Conservation (phyloP, 345 rosid species). For the Euphorbia pulcherrima region DNA sequence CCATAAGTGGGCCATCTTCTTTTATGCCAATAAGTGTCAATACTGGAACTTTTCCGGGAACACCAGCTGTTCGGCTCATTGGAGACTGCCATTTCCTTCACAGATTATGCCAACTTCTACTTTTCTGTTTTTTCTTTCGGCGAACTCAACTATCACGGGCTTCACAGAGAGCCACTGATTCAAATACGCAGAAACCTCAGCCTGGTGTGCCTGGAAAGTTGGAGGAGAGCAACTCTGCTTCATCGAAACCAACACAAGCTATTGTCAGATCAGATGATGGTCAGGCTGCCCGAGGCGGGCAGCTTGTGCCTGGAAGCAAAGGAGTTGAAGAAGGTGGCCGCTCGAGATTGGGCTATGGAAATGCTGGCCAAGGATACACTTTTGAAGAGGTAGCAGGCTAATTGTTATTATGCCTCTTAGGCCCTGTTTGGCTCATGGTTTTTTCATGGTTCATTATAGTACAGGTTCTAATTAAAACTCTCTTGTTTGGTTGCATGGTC, state of each 20-base stretch:
- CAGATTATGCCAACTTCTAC: conserved; percentile 91
- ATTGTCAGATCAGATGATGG: conserved; percentile 65
- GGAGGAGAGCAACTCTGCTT: conserved; percentile 67
- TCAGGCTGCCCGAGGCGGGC: conserved; percentile 63
- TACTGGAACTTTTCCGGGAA: conserved; percentile 99
- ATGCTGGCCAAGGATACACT: conserved; percentile 99
- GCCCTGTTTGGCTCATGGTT: too few relatives aligned
- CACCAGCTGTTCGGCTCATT: conserved; percentile 98
- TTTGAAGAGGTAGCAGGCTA: conserved; percentile 84
- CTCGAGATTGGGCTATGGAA: conserved; percentile 80
- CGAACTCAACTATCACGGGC: conserved; percentile 57
- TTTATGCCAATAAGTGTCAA: conserved; percentile 97
- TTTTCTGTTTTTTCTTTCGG: conserved; percentile 89
- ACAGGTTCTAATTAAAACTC: too few relatives aligned
- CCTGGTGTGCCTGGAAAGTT: conserved; percentile 60
- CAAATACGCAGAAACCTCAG: conserved; percentile 71
- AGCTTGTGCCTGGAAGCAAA: conserved; percentile 62
- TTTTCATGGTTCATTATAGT: too few relatives aligned
- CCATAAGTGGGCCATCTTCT: conserved; percentile 75
- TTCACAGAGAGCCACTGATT: conserved; percentile 62
- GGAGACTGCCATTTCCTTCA: conserved; percentile 99
- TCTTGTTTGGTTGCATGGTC: too few relatives aligned
- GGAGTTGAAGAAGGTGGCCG: conserved; percentile 77
- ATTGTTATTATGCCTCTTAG: too few relatives aligned
- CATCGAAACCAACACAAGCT: conserved; percentile 55